Evolutionary conservation across 805 yeast genomes (phyloP).

Genomic region (Yamadazyma kitorensis): DNA sequence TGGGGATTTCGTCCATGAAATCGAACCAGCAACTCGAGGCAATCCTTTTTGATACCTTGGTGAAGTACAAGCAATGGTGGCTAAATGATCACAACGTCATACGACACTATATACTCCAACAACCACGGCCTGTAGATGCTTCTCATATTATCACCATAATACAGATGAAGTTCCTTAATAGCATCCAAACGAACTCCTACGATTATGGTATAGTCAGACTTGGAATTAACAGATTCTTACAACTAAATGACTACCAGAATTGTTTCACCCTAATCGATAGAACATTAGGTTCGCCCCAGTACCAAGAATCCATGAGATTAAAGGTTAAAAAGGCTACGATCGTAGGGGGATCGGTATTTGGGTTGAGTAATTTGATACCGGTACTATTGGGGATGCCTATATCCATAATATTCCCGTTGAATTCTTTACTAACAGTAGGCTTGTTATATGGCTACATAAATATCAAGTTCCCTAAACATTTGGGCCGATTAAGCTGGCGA

Average conservation of each 20-base stretch:
- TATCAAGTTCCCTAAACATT: slow-evolving; percentile 9
- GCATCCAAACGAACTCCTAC: background rate
- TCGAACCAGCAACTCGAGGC: slow-evolving; percentile 2
- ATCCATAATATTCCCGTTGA: background rate
- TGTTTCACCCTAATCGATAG: slow-evolving; percentile 26
- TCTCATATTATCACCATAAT: slow-evolving; percentile 3
- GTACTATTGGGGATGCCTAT: background rate
- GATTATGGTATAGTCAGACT: slow-evolving; percentile 11
- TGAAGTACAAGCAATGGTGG: background rate
- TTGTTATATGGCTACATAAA: slow-evolving; percentile 4
- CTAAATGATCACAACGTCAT: slow-evolving; percentile 1
- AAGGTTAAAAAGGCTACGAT: background rate
- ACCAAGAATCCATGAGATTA: background rate
- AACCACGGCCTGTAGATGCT: slow-evolving; percentile 6
- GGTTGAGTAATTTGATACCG: background rate
- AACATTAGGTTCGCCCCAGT: slow-evolving; percentile 14
- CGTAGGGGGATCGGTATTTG: background rate
- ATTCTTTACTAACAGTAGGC: background rate
- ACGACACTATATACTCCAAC: slow-evolving; percentile 3
- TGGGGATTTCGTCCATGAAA: slow-evolving; percentile 1
- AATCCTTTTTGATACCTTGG: slow-evolving; percentile 1
- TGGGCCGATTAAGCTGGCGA: slow-evolving; percentile 38
- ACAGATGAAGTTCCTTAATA: background rate
- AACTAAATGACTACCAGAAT: slow-evolving; percentile 25
- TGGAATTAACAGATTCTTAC: slow-evolving; percentile 18